These are phyloP conservation scores for Eutrema japonicum DNA, from an alignment of 345 rosid genomes.

Conservation along the genomic window DNA sequence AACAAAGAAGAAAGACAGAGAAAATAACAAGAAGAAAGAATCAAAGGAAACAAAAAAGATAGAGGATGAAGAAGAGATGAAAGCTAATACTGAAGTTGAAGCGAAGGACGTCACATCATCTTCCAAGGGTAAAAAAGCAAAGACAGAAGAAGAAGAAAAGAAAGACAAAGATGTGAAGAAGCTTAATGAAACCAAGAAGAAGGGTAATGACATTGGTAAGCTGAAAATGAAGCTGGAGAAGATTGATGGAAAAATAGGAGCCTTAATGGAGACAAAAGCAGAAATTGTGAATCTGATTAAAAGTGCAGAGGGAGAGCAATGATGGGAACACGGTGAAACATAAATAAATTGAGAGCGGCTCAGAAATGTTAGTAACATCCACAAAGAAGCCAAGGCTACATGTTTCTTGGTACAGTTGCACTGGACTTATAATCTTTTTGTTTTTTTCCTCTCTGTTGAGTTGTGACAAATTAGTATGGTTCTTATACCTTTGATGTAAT, in stretches of 20 bases:
- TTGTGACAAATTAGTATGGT: neutral
- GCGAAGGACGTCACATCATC: neutral
- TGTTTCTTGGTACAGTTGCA: neutral
- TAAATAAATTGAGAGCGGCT: neutral
- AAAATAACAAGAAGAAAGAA: neutral
- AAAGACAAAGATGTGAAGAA: constrained; percentile 55
- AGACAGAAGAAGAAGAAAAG: constrained; percentile 42
- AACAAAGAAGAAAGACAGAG: constrained; percentile 12
- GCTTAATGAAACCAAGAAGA: constrained; percentile 47
- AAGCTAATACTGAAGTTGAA: neutral
- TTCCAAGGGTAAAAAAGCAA: constrained; percentile 36
- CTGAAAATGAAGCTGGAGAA: constrained; percentile 62
- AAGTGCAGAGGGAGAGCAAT: constrained; percentile 52
- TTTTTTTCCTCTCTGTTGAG: neutral
- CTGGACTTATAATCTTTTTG: neutral
- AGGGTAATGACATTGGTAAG: constrained; percentile 52
- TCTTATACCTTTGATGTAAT: neutral
- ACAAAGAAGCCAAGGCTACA: neutral
- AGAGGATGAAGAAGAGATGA: constrained; percentile 37
- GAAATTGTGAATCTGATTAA: constrained; percentile 62
- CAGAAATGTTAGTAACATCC: neutral
- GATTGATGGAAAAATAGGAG: constrained; percentile 58
- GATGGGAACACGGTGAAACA: constrained; percentile 17
- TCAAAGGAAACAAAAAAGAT: constrained; percentile 8
- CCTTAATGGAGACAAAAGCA: constrained; percentile 52